Conservation (phyloP, 164 flowering plant genomes). For the Macadamia tetraphylla region DNA sequence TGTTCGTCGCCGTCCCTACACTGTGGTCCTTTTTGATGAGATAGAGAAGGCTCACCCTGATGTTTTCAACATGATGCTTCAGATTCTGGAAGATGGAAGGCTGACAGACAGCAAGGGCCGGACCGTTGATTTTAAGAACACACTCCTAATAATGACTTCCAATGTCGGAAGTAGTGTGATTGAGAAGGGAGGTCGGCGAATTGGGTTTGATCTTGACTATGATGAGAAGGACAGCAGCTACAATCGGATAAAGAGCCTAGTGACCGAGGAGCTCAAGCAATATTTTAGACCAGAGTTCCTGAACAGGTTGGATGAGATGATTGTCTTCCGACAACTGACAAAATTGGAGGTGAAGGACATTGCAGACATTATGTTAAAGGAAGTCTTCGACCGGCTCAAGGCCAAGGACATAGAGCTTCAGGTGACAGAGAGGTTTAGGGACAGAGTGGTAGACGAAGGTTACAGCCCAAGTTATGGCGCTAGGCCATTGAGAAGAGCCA, state of each 20-base stretch:
- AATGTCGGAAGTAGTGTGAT: slow-evolving; percentile 84
- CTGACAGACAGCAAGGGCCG: slow-evolving; percentile 88
- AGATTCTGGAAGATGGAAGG: slow-evolving; percentile 83
- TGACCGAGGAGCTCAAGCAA: slow-evolving; percentile 71
- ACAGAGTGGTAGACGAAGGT: slow-evolving; percentile 79
- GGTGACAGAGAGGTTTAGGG: slow-evolving; percentile 74
- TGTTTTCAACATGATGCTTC: slow-evolving; percentile 96
- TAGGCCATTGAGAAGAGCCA: slow-evolving; percentile 78
- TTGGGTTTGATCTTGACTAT: slow-evolving; percentile 68
- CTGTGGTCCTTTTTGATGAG: slow-evolving; percentile 83
- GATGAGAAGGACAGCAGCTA: slow-evolving; percentile 82
- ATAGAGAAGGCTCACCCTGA: slow-evolving; percentile 94
- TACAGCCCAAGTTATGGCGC: slow-evolving; percentile 86
- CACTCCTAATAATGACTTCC: slow-evolving; percentile 89
- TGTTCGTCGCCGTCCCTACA: slow-evolving; percentile 72
- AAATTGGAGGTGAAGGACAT: slow-evolving; percentile 84
- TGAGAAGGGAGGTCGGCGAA: slow-evolving; percentile 66
- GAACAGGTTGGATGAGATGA: slow-evolving; percentile 86
- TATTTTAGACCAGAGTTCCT: slow-evolving; percentile 85
- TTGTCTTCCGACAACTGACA: slow-evolving; percentile 78
- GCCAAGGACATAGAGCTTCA: slow-evolving; percentile 61
- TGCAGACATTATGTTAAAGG: slow-evolving; percentile 78
- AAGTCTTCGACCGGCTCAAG: slow-evolving; percentile 63
- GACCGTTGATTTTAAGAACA: slow-evolving; percentile 84
- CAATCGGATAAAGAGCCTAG: slow-evolving; percentile 73